Base-by-base conservation (phyloP, 768 basidiomycete genomes). In the Trametes cubensis region DNA sequence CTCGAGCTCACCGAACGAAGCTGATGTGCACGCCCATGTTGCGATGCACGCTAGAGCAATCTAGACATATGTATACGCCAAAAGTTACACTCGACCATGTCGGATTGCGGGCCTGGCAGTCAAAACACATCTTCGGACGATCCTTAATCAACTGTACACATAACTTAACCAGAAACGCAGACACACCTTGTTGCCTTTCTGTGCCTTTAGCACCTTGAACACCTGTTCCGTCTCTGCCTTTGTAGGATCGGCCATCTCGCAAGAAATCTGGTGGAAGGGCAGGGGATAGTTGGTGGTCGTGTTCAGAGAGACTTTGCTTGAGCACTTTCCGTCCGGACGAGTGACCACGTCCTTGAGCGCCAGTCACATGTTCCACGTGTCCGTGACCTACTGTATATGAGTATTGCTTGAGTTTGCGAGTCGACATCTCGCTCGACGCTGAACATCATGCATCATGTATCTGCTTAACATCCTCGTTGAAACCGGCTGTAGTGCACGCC, bases 21-120 rank as follows among this genome's bases (percentile, higher is more conserved):
- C 87, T 92, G 75, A 99, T 95, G 73, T 99, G 97, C 23, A 98
- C 96, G 69, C 97, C 97, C 86, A 98, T 88, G 74, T 96, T 98
- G 55, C 97, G 82, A 76, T 99, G 97, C 15, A 90, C 79, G 66
- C 90, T 91, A 5, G 96, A 98, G 80, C 97, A 99, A 61, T 99
- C 95, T 34, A 98, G 80, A 72, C 97, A 99, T 71, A 99, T 95
- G 76, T 98, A 98, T 15, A 98, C 88, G 38, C 94, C 96, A 72
- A 90, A 99, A 0, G 94, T 95, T 21, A 97, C 94, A 64, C 93
- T 95, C 4, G 95, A 88, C 97, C 96, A 98, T 34, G 95, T 97
- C 48, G 96, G 96, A 77, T 97, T 97, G 69, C 94, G 89, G 49
- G 95, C 95, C 70, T 85, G 83, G 74, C 96, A 98, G 74, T 98